Evolutionary conservation across 805 yeast species (phyloP), one percentile per base, ranked within the genome.

Genomic region (Metschnikowia bowlesiae): DNA sequence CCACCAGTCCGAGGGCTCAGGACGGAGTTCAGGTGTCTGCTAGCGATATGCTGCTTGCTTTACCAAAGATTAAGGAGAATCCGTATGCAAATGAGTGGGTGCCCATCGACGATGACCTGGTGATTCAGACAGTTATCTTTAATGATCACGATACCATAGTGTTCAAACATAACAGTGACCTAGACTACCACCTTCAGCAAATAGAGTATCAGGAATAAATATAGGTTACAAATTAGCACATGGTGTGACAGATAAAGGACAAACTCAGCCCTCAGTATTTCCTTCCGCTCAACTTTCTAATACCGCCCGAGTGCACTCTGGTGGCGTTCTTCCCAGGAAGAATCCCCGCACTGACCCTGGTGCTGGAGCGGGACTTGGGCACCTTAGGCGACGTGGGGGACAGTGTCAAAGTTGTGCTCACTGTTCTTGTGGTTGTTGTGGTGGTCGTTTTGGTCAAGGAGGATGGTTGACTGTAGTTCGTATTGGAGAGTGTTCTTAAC

Each of bases 381-480:
- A 57, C 36, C 35, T 49, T 48, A 5, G 66, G 65, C 5, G 69
- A 61, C 6, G 70, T 57, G n/a, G 74, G 74, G 8, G 73, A 64
- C 13, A 68, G 63, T 32, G 67, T 61, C 47, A 68, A 57, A 2
- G 73, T 68, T 1, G 70, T 66, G 56, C 81, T 76, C 4, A 77
- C 76, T 1, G 80, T 76, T 6, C 79, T 68, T 8, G 82, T 77
- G 6, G 79, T 78, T 3, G 81, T 75, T 3, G 75, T 75, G 2
- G 80, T 76, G 11, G 73, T 69, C 10, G 71, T 69, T 47, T 72
- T 76, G 13, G 75, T 74, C 53, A 72, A 56, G 54, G 56, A 76
- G 61, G 60, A 68, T 34, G 68, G 73, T 56, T 64, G 70, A 34
- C 50, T 52, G 37, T 55, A 56, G 53, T 62, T 64, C 53, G 70